Percentiles rank a stretch among this genome's conserved stretches.
Conservation (phyloP, 306 rosid species). For the Castanea sativa region DNA sequence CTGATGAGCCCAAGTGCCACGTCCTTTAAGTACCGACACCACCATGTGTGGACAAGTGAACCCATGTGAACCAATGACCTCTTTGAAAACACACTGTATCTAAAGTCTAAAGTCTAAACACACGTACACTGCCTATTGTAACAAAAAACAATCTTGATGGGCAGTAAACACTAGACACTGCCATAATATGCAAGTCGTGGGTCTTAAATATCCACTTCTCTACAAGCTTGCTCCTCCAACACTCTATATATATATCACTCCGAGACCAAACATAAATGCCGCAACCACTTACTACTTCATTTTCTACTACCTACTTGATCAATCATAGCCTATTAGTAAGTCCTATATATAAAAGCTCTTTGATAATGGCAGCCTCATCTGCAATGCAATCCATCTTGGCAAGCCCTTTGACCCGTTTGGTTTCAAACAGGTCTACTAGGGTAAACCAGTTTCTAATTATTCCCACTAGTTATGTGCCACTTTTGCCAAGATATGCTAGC, state of each 20-base stretch:
- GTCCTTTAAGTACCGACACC: slow-evolving; percentile 5
- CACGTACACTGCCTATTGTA: too few relatives aligned
- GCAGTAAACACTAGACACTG: too few relatives aligned
- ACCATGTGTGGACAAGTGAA: slow-evolving; percentile 35
- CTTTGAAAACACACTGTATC: slow-evolving; percentile 5
- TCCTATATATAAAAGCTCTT: too few relatives aligned
- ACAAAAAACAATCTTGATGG: too few relatives aligned
- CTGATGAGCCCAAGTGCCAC: slow-evolving; percentile 29
- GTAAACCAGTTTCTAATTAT: slow-evolving; percentile 17
- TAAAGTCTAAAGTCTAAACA: too few relatives aligned
- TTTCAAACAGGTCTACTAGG: slow-evolving; percentile 21
- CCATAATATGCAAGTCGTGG: neutral
- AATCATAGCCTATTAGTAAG: too few relatives aligned
- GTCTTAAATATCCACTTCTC: slow-evolving; percentile 37
- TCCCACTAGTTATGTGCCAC: slow-evolving; percentile 19
- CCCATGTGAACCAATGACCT: slow-evolving; percentile 44
- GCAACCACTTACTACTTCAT: too few relatives aligned
- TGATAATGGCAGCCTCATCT: slow-evolving; percentile 40
- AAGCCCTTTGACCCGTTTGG: slow-evolving; percentile 19
- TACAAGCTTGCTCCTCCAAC: neutral
- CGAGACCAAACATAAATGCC: too few relatives aligned
- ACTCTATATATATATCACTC: neutral
- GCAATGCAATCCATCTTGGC: slow-evolving; percentile 40
- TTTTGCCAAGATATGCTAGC: slow-evolving; percentile 16
- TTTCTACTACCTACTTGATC: too few relatives aligned